Percentiles rank a stretch among this genome's conserved stretches.
These are phyloP conservation scores for Amniculicola lignicola DNA, from an alignment of 495 filamentous ascomycete genomes.

Conservation along the genomic window DNA sequence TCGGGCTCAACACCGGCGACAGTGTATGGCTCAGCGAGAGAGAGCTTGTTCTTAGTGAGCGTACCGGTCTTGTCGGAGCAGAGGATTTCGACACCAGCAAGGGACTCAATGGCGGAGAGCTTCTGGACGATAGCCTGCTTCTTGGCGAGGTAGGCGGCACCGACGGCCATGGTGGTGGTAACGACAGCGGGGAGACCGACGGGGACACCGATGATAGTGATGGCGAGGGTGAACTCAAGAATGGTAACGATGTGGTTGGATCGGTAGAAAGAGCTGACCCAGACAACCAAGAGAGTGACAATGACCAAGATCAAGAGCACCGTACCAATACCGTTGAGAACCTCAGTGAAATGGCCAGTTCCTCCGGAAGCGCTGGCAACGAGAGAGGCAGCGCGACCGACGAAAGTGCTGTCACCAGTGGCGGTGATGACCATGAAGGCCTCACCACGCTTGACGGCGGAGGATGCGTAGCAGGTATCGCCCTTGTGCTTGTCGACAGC, in stretches of 20 bases:
- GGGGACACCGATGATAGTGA: constrained; percentile 91
- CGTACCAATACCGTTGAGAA: constrained; percentile 82
- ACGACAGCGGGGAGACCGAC: constrained; percentile 95
- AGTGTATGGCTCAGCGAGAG: constrained; percentile 78
- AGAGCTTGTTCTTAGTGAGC: constrained; percentile 88
- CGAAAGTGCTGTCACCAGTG: constrained; percentile 83
- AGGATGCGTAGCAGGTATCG: constrained; percentile 78
- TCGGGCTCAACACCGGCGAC: constrained; percentile 73
- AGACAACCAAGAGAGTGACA: constrained; percentile 74
- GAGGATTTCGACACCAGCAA: constrained; percentile 91
- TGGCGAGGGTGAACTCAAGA: constrained; percentile 77
- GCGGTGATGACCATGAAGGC: constrained; percentile 75
- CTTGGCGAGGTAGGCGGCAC: constrained; percentile 88
- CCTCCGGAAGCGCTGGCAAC: constrained; percentile 70
- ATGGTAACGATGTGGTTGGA: constrained; percentile 71
- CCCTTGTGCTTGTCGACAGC: constrained; percentile 81
- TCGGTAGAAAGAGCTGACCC: constrained; percentile 84
- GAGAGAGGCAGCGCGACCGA: constrained; percentile 82
- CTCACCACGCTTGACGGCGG: constrained; percentile 84
- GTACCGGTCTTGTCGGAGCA: constrained; percentile 98
- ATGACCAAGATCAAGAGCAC: constrained; percentile 77
- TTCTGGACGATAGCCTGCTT: constrained; percentile 97
- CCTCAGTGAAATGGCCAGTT: constrained; percentile 83
- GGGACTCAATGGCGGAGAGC: constrained; percentile 88
- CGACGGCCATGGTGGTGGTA: constrained; percentile 95